Conservation (phyloP, 2,329 filamentous ascomycete species). For the Sclerotinia spermophila region DNA sequence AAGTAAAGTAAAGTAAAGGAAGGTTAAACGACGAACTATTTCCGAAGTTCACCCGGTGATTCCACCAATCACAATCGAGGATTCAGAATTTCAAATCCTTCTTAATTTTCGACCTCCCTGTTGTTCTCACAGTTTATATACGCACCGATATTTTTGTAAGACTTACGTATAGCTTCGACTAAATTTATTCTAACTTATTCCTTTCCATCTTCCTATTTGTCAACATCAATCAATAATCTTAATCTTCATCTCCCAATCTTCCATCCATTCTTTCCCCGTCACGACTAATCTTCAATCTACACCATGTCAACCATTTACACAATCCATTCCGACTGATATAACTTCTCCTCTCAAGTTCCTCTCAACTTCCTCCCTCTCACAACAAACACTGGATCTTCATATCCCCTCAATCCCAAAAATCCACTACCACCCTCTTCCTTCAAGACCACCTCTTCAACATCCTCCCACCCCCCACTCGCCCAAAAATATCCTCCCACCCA, state of each 20-base stretch:
- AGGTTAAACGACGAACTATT: not conserved
- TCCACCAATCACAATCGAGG: not conserved
- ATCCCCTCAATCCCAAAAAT: slow-evolving; percentile 14
- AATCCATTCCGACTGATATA: not conserved
- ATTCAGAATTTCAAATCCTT: not conserved
- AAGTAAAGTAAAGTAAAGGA: too few relatives aligned
- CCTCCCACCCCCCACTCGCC: slow-evolving; percentile 44
- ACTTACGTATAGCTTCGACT: not conserved
- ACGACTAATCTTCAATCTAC: not conserved
- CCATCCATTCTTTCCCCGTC: not conserved
- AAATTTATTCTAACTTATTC: not conserved
- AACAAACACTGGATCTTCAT: slow-evolving; percentile 44
- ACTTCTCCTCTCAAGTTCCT: not conserved
- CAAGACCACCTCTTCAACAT: slow-evolving; percentile 52
- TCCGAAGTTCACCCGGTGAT: not conserved
- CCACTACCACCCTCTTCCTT: slow-evolving; percentile 39
- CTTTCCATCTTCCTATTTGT: not conserved
- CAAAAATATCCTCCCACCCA: slow-evolving; percentile 52
- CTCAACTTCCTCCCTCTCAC: slow-evolving; percentile 37
- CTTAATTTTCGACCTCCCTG: not conserved
- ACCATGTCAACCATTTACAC: not conserved
- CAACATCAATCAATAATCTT: not conserved
- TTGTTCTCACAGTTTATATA: not conserved
- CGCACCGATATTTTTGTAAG: not conserved
- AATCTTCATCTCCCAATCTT: not conserved